These are phyloP conservation scores for Cyberlindnera lachancei DNA, from an alignment of 805 yeast genomes.

Conservation along the genomic window DNA sequence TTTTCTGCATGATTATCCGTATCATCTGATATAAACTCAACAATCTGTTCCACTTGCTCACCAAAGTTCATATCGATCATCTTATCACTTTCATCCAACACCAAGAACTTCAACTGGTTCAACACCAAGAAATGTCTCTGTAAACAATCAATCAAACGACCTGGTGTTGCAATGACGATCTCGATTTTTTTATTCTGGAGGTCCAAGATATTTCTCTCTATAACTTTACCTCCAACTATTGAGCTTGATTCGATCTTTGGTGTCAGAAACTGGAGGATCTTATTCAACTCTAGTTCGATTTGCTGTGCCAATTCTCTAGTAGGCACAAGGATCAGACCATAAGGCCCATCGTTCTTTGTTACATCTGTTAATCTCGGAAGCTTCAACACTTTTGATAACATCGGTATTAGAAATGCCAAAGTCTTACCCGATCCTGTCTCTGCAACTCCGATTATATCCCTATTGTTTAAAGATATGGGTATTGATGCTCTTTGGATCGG, in stretches of 20 bases:
- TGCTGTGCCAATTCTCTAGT: conserved; percentile 92
- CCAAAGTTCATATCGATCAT: conserved; percentile 96
- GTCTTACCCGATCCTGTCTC: conserved; percentile 98
- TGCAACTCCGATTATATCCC: conserved; percentile 84
- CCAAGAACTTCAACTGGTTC: conserved; percentile 54
- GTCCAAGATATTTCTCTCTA: conserved; percentile 61
- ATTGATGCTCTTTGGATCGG: conserved; percentile 89
- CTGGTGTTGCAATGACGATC: conserved; percentile 90
- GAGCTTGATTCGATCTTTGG: conserved; percentile 45
- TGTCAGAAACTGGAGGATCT: conserved; percentile 35
- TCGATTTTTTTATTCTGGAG: conserved; percentile 30
- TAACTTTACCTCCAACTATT: conserved; percentile 85
- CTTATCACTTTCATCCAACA: conserved; percentile 91
- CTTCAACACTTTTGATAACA: conserved; percentile 46
- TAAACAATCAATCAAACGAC: conserved; percentile 75
- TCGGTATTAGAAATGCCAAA: conserved; percentile 70
- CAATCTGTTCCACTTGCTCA: conserved; percentile 58
- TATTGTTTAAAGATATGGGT: conserved; percentile 51
- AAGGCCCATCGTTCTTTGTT: conserved; percentile 56
- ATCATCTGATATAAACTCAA: conserved; percentile 42
- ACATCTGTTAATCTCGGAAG: conserved; percentile 38
- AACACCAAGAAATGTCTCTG: conserved; percentile 59
- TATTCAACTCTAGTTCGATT: conserved; percentile 59
- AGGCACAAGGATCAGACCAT: conserved; percentile 76
- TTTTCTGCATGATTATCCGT: too few relatives aligned